Evolutionary conservation across 2,329 filamentous ascomycete genomes (phyloP).

Genomic region (Albifimbria verrucaria): DNA sequence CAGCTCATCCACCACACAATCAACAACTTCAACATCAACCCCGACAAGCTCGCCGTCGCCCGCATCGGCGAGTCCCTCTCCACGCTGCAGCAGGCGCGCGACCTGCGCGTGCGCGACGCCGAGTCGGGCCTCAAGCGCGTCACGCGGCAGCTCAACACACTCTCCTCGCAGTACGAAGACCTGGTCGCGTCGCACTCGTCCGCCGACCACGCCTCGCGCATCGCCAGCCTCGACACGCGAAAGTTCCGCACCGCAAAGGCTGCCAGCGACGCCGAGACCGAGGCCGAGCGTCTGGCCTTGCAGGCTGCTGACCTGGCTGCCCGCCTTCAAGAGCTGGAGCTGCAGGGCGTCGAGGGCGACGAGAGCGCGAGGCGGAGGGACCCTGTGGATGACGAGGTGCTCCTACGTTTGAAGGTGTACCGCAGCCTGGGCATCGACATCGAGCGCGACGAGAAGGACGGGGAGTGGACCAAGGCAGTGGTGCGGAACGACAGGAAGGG

Average conservation of each 20-base stretch:
- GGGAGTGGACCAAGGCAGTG: constrained; percentile 81
- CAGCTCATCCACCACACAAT: constrained; percentile 90
- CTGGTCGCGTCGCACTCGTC: constrained; percentile 72
- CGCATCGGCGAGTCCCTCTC: constrained; percentile 82
- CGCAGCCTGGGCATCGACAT: constrained; percentile 87
- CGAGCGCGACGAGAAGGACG: constrained; percentile 67
- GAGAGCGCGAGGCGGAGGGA: constrained; percentile 30
- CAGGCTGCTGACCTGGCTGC: constrained; percentile 74
- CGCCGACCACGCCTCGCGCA: constrained; percentile 75
- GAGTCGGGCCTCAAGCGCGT: constrained; percentile 68
- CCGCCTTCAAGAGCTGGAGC: constrained; percentile 76
- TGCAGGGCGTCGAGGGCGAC: constrained; percentile 78
- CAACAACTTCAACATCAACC: constrained; percentile 89
- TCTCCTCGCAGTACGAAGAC: constrained; percentile 74
- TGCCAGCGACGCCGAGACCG: constrained; percentile 83
- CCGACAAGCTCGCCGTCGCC: constrained; percentile 78
- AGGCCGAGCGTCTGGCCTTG: constrained; percentile 84
- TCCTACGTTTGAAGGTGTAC: constrained; percentile 84
- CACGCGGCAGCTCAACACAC: constrained; percentile 70
- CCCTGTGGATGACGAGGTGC: constrained; percentile 59
- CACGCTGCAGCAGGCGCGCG: constrained; percentile 79
- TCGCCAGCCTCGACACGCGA: constrained; percentile 82
- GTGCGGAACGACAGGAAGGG: constrained; percentile 83
- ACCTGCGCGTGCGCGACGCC: constrained; percentile 69
- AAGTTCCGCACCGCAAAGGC: constrained; percentile 96